Evolutionary conservation across 2,329 filamentous ascomycete genomes (phyloP), one percentile per base, ranked within the genome.

Genomic region (Colletotrichum lini): DNA sequence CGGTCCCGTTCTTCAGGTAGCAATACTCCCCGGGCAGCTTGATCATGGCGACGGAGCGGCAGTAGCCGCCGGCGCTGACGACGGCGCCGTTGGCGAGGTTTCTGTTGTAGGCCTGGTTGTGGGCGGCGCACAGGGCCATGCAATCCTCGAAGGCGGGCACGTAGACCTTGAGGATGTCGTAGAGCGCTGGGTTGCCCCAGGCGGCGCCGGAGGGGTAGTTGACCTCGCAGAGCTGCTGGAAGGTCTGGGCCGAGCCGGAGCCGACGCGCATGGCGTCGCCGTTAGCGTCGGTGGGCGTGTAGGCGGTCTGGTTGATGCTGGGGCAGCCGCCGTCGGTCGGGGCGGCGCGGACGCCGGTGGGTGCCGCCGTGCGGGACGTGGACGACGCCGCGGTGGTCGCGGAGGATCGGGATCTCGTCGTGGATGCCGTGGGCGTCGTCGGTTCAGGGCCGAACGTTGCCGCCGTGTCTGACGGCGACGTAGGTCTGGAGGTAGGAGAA

Each of bases 1-100:
- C 72, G 16, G 74, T 76, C 3, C 64, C 72, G 42, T 76, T 75
- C 67, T 76, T 75, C 35, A 75, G 54, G 30, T 75, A 76, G 65
- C 75, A 75, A 18, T 73, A 75, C 54, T 72, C 74, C 6, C 74
- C 74, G 1, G 65, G 44, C 12, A 18, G 52, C 65, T 76, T 75
- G 26, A 74, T 69, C 61, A 76, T 70, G n/a, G 68, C 59, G 30
- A 74, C 73, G 42, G 71, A 72, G 38, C 67, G 60, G 18, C 74
- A 73, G 7, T 65, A 63, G 5, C 73, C 74, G 15, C 57, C 59
- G 26, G 26, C 26, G 18, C 21, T 26, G 9, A 26, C 47, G 12
- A 72, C 57, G 5, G 18, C 44, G 38, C 64, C 69, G 26, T 38
- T 49, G 45, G 16, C 44, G 21, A 68, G 54, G 23, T 73, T 74